Evolutionary conservation across 305 asterid species (phyloP).

Genomic region (Ajuga reptans): DNA sequence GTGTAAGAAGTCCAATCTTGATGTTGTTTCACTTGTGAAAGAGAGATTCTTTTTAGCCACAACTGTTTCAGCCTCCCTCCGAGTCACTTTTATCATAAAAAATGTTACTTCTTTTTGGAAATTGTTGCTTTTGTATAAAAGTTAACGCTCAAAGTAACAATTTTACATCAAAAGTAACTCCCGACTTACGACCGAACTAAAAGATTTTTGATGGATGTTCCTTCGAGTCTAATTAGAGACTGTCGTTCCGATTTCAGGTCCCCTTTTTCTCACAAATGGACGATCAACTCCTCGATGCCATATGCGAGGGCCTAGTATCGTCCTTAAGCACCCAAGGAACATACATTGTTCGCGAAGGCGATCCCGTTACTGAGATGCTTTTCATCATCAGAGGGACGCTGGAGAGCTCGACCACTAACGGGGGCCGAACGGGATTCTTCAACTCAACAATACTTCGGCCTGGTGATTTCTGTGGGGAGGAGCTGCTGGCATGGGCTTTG

Average conservation of each 20-base stretch:
- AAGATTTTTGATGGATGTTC: too few relatives aligned
- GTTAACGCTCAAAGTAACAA: too few relatives aligned
- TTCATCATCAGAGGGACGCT: slow-evolving; percentile 59
- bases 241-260: slow-evolving; percentile 35
- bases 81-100: too few relatives aligned
- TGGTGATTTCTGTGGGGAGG: slow-evolving; percentile 77
- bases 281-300: slow-evolving; percentile 57
- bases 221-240: not conserved
- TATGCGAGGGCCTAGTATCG: slow-evolving; percentile 65
- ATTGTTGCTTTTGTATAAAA: too few relatives aligned
- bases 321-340: slow-evolving; percentile 62
- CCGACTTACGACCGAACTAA: too few relatives aligned
- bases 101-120: too few relatives aligned
- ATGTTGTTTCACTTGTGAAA: too few relatives aligned
- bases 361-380: slow-evolving; percentile 61
- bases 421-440: slow-evolving; percentile 70
- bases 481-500: slow-evolving; percentile 70
- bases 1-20: slow-evolving; percentile 35
- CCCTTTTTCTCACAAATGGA: slow-evolving; percentile 78
- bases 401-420: slow-evolving; percentile 73
- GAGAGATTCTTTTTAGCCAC: too few relatives aligned
- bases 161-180: too few relatives aligned
- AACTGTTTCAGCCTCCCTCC: too few relatives aligned
- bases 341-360: slow-evolving; percentile 75
- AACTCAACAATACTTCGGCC: slow-evolving; percentile 55